phyloP scores from a whole-genome alignment of 768 basidiomycete species.

The Mycena crocata region DNA sequence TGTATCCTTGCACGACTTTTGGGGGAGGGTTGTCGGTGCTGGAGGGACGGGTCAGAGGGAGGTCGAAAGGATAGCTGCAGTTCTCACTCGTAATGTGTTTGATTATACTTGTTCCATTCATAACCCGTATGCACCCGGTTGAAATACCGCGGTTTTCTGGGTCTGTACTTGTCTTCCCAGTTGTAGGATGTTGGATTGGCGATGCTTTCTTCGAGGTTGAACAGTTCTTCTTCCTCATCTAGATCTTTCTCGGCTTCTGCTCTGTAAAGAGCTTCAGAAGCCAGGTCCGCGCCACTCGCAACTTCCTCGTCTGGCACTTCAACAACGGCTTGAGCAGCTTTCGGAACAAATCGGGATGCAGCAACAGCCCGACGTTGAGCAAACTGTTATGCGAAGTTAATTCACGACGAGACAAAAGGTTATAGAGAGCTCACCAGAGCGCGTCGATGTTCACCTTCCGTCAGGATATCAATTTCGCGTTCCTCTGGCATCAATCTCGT shows the following conservation, averaged over 20 bases:
- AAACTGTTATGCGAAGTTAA: constrained; percentile 58
- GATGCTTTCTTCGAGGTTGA: constrained; percentile 93
- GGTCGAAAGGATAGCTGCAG: constrained; percentile 13
- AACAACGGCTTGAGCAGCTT: constrained; percentile 69
- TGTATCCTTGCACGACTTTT: constrained; percentile 99
- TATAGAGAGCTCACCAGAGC: constrained; percentile 64
- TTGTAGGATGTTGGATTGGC: constrained; percentile 87
- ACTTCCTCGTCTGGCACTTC: constrained; percentile 69
- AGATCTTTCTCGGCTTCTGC: constrained; percentile 93
- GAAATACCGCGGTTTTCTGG: constrained; percentile 97
- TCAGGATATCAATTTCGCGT: constrained; percentile 81
- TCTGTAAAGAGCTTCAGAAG: constrained; percentile 90
- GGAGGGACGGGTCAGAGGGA: constrained; percentile 33
- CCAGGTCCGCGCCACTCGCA: constrained; percentile 77
- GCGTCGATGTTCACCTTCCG: constrained; percentile 71
- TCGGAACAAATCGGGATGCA: constrained; percentile 89
- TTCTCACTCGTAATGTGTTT: constrained; percentile 98
- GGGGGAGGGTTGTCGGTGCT: constrained; percentile 99
- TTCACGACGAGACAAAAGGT: constrained; percentile 15
- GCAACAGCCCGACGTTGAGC: constrained; percentile 85
- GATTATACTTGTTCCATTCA: constrained; percentile 99
- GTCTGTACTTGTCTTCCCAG: constrained; percentile 99
- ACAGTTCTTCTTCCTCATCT: constrained; percentile 96
- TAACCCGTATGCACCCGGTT: constrained; percentile 99
- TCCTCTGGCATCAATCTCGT: constrained; percentile 80